Conservation (phyloP, 371 early-diverging fungal species). For the Amoeboaphelidium protococcarum region DNA sequence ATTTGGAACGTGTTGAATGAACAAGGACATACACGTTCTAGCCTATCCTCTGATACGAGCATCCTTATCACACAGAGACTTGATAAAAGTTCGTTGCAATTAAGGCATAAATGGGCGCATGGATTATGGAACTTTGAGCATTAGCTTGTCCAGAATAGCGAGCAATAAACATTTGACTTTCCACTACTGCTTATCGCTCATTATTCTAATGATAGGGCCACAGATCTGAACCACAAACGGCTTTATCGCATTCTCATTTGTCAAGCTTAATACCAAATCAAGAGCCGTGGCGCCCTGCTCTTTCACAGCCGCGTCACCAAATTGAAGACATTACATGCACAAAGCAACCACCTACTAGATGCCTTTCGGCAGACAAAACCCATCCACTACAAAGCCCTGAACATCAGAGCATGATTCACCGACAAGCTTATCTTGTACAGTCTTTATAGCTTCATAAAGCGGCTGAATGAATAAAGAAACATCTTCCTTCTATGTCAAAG, state of each 20-base stretch:
- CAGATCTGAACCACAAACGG: slow-evolving; percentile 82
- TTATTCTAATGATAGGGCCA: slow-evolving; percentile 86
- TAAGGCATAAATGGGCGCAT: slow-evolving; percentile 91
- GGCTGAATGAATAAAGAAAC: too few relatives aligned
- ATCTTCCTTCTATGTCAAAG: too few relatives aligned
- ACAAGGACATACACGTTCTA: too few relatives aligned
- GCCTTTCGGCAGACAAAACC: too few relatives aligned
- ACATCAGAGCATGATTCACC: too few relatives aligned
- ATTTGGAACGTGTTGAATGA: too few relatives aligned
- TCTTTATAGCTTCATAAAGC: too few relatives aligned
- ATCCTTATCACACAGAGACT: slow-evolving; percentile 48
- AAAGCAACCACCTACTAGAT: too few relatives aligned
- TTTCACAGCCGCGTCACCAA: background rate
- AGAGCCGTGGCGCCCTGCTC: background rate
- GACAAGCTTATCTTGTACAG: too few relatives aligned
- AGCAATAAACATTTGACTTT: slow-evolving; percentile 74
- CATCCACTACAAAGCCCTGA: too few relatives aligned
- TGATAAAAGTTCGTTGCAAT: slow-evolving; percentile 84
- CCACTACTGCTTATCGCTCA: slow-evolving; percentile 75
- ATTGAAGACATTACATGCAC: background rate
- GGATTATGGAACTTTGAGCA: slow-evolving; percentile 50
- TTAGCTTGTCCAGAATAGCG: slow-evolving; percentile 39
- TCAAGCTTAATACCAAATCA: background rate
- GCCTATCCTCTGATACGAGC: slow-evolving; percentile 22
- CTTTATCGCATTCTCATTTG: slow-evolving; percentile 32